Percentiles rank a stretch among this genome's conserved stretches.
Conservation (phyloP, 345 rosid species). For the Populus ilicifolia region DNA sequence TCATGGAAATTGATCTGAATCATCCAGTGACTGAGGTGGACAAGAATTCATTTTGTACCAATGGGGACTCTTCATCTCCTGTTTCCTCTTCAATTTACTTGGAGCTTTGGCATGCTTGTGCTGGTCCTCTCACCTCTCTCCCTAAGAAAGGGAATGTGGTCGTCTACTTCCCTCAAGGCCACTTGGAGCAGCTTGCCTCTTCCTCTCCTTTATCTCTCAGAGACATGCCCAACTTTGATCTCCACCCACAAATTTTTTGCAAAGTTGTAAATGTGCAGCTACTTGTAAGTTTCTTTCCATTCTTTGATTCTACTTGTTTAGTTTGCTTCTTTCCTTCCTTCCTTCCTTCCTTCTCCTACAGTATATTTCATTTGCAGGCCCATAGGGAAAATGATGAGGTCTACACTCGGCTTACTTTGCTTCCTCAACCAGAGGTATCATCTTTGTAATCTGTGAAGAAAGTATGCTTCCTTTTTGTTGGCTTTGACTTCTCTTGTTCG, state of each 20-base stretch:
- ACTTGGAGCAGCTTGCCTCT: constrained; percentile 62
- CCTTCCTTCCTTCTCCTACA: neutral
- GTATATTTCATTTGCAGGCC: constrained; percentile 40
- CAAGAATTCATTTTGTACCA: constrained; percentile 41
- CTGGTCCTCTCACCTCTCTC: constrained; percentile 77
- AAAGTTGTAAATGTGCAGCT: constrained; percentile 66
- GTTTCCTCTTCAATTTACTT: constrained; percentile 58
- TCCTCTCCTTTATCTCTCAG: constrained; percentile 44
- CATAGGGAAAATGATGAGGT: constrained; percentile 88
- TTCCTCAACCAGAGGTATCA: constrained; percentile 70
- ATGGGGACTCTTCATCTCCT: constrained; percentile 48
- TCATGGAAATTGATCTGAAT: constrained; percentile 96
- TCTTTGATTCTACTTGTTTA: constrained; percentile 1
- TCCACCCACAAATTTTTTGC: constrained; percentile 64
- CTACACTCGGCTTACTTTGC: constrained; percentile 67
- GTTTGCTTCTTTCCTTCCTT: neutral
- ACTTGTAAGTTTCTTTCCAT: constrained; percentile 35
- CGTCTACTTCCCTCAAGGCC: constrained; percentile 85
- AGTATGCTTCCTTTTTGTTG: neutral
- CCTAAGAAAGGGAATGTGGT: constrained; percentile 79
- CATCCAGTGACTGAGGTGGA: constrained; percentile 63
- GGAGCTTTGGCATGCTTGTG: constrained; percentile 93
- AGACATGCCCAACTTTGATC: constrained; percentile 69
- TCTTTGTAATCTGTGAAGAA: neutral
- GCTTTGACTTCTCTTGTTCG: neutral